These are phyloP conservation scores for Phytophthora meadii DNA, from an alignment of 352 stramenopile species.

Conservation along the genomic window DNA sequence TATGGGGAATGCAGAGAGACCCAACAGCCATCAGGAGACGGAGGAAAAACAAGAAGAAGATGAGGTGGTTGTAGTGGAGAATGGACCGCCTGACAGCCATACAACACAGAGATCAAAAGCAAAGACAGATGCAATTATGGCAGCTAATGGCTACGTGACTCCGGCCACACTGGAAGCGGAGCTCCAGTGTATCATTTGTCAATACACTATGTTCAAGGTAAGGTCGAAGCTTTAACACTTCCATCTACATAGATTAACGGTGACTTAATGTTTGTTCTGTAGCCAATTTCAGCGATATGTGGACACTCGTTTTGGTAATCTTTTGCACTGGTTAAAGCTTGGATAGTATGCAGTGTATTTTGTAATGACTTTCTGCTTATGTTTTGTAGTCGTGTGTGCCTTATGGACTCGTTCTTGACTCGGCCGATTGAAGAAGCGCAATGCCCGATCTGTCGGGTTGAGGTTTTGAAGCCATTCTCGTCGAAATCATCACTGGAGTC, in stretches of 20 bases:
- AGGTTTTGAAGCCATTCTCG: slow-evolving; percentile 43
- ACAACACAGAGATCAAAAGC: slow-evolving; percentile 23
- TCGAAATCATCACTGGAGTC: slow-evolving; percentile 27
- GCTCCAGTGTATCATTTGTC: slow-evolving; percentile 65
- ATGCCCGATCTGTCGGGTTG: slow-evolving; percentile 55
- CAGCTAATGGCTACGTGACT: slow-evolving; percentile 27
- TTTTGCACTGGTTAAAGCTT: neutral
- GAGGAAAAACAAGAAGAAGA: slow-evolving; percentile 8
- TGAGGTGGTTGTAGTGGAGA: slow-evolving; percentile 17
- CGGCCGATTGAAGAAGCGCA: slow-evolving; percentile 53
- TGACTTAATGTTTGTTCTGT: neutral
- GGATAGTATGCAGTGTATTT: neutral
- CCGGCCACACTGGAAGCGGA: slow-evolving; percentile 37
- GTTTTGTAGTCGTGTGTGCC: slow-evolving; percentile 50
- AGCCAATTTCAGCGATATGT: slow-evolving; percentile 53
- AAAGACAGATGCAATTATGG: slow-evolving; percentile 23
- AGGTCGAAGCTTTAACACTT: neutral
- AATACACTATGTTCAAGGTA: slow-evolving; percentile 64
- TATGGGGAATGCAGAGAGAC: slow-evolving; percentile 19
- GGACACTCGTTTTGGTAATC: slow-evolving; percentile 65
- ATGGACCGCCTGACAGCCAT: neutral
- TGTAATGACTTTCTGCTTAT: slow-evolving; percentile 4
- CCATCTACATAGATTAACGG: slow-evolving; percentile 1
- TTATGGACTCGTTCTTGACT: slow-evolving; percentile 58
- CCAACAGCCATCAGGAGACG: neutral